A percentile compares a stretch with the other conserved stretches of the same genome.
These are phyloP conservation scores for Epichloe sp. DNA, from an alignment of 2,329 filamentous ascomycete species.

Conservation along the genomic window DNA sequence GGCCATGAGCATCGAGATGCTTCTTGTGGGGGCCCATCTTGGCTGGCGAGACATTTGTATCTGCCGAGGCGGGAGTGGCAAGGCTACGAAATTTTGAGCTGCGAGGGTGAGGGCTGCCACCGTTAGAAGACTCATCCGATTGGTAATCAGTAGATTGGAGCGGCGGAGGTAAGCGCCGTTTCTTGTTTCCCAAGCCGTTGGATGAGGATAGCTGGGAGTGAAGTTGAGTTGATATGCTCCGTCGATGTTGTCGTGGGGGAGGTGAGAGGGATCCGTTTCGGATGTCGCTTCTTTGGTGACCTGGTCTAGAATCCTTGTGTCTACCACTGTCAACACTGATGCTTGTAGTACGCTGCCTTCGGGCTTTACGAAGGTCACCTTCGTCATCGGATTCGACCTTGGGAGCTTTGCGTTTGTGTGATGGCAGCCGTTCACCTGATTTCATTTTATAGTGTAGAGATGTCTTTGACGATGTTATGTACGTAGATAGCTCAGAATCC, in stretches of 20 bases:
- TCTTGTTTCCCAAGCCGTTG: slow-evolving; percentile 45
- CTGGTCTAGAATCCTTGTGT: slow-evolving; percentile 21
- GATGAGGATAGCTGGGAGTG: slow-evolving; percentile 33
- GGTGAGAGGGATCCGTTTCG: slow-evolving; percentile 44
- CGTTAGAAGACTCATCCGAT: slow-evolving; percentile 53
- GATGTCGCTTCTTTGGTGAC: slow-evolving; percentile 20
- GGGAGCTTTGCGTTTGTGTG: slow-evolving; percentile 40
- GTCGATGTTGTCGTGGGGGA: slow-evolving; percentile 42
- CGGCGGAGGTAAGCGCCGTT: slow-evolving; percentile 47
- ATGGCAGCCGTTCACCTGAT: slow-evolving; percentile 31
- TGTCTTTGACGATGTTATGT: slow-evolving; percentile 29
- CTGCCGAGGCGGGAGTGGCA: slow-evolving; percentile 41
- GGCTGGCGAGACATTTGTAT: slow-evolving; percentile 51
- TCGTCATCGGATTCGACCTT: slow-evolving; percentile 47
- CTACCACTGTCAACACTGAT: slow-evolving; percentile 23
- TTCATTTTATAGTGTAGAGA: slow-evolving; percentile 34
- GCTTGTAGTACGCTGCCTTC: slow-evolving; percentile 39
- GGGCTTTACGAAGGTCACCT: slow-evolving; percentile 37
- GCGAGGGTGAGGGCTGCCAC: slow-evolving; percentile 45
- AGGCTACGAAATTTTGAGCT: slow-evolving; percentile 44
- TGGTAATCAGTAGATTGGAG: slow-evolving; percentile 51
- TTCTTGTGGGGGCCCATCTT: slow-evolving; percentile 67
- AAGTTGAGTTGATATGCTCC: slow-evolving; percentile 52
- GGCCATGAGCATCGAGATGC: slow-evolving; percentile 81
- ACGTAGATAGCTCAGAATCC: slow-evolving; percentile 39